Conservation (phyloP, 2,329 filamentous ascomycete species). For the Colletotrichum camelliae region DNA sequence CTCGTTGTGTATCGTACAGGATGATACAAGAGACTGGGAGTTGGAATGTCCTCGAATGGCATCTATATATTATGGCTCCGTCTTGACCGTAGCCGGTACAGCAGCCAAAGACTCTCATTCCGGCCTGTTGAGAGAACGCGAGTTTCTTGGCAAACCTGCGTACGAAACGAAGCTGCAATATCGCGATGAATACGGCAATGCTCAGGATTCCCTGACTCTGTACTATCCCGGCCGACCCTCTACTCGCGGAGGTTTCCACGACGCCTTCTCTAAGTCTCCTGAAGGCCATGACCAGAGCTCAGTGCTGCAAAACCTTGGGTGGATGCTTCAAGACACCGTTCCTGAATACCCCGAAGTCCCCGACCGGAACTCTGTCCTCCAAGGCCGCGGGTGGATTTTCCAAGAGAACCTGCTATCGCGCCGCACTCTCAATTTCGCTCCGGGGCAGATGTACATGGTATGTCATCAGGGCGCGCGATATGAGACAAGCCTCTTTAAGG, state of each 20-base stretch:
- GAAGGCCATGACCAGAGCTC: background rate
- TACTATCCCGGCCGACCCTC: background rate
- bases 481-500: background rate
- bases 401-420: background rate
- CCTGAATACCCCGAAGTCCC: background rate
- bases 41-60: background rate
- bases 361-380: background rate
- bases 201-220: background rate
- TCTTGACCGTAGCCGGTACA: background rate
- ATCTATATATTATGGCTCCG: background rate
- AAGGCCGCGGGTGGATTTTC: background rate
- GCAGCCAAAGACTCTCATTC: background rate
- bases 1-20: conserved; percentile 5
- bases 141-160: background rate
- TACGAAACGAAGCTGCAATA: background rate
- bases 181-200: background rate
- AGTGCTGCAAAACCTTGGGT: background rate
- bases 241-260: background rate
- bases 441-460: background rate
- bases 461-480: background rate
- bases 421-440: background rate
- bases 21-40: background rate
- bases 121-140: background rate
- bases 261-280: background rate
- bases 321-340: background rate